These are phyloP conservation scores for Jaapia argillacea DNA, from an alignment of 768 basidiomycete genomes.

Conservation along the genomic window DNA sequence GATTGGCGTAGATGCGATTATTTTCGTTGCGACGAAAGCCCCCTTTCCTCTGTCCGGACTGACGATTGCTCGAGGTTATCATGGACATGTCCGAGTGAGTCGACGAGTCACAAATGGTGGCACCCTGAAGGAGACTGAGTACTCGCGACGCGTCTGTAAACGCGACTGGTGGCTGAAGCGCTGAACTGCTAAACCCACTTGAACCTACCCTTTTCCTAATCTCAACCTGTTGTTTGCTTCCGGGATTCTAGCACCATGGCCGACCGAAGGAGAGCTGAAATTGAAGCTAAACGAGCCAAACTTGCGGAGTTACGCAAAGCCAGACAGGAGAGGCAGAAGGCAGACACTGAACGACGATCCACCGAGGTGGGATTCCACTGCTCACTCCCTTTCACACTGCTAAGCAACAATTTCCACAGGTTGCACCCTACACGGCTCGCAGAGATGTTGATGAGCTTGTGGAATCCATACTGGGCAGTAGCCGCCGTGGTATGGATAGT, in stretches of 20 bases:
- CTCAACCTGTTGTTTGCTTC: too few species aligned
- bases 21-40: conserved; percentile 50
- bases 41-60: conserved; percentile 28
- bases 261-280: conserved; percentile 71
- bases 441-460: conserved; percentile 68
- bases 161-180: too few species aligned
- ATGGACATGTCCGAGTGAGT: conserved; percentile 43
- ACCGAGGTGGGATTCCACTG: conserved; percentile 15
- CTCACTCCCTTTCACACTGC: too few species aligned
- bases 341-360: conserved; percentile 31
- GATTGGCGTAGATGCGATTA: conserved; percentile 57
- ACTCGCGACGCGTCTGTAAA: too few species aligned
- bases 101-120: too few species aligned
- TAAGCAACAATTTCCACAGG: neutral
- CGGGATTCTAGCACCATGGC: conserved; percentile 33
- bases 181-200: too few species aligned
- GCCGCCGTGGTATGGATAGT: conserved; percentile 38
- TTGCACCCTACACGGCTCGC: conserved; percentile 32
- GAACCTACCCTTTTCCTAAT: too few species aligned
- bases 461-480: conserved; percentile 43
- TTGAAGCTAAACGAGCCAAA: conserved; percentile 84
- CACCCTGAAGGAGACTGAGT: too few species aligned
- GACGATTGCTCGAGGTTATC: conserved; percentile 25
- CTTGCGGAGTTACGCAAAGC: conserved; percentile 78
- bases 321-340: conserved; percentile 57